Percentiles rank a stretch among this genome's conserved stretches.
Conservation (phyloP, 306 rosid genomes). For the Medicago ruthenica region DNA sequence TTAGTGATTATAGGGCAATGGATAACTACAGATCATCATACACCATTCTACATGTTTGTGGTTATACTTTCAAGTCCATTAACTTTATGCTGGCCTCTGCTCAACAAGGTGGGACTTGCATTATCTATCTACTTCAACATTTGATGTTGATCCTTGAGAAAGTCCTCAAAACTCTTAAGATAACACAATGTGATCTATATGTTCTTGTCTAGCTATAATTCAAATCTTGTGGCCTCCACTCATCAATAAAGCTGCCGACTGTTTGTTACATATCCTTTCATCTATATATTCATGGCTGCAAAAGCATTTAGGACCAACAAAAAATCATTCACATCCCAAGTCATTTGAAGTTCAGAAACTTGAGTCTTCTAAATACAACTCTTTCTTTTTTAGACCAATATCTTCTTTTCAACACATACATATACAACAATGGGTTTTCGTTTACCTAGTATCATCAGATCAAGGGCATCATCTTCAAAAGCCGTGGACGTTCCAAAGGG, state of each 20-base stretch:
- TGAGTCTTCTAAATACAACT: background rate
- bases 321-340: background rate
- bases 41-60: background rate
- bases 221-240: background rate
- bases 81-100: background rate
- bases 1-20: background rate
- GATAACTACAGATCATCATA: background rate
- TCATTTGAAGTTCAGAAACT: background rate
- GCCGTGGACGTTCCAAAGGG: constrained; percentile 54
- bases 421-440: constrained; percentile 42
- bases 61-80: too few relatives aligned
- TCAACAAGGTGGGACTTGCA: background rate
- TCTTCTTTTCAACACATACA: background rate
- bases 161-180: background rate
- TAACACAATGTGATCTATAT: background rate
- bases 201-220: background rate
- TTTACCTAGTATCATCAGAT: constrained; percentile 41
- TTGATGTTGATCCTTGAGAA: background rate
- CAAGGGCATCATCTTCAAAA: constrained; percentile 33
- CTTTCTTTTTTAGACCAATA: background rate
- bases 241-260: background rate
- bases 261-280: background rate
- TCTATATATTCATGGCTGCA: background rate
- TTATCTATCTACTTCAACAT: background rate
- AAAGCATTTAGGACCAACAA: background rate